phyloP scores from a whole-genome alignment of 345 rosid species.

The Erodium maritimum region DNA sequence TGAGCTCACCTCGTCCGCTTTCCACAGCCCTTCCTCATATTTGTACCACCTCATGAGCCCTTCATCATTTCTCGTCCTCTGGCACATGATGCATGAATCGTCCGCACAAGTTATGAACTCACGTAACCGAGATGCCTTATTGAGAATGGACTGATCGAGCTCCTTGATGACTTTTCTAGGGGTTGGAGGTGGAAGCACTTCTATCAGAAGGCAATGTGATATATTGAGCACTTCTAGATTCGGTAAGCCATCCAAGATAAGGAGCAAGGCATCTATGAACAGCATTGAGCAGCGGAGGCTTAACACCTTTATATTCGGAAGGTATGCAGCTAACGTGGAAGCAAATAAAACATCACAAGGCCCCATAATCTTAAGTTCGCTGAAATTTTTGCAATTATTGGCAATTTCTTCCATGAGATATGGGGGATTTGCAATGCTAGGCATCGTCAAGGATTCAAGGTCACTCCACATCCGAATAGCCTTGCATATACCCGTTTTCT shows the following conservation, averaged over 20 bases:
- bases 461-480: slow-evolving; percentile 59
- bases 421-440: slow-evolving; percentile 58
- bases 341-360: slow-evolving; percentile 51
- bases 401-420: slow-evolving; percentile 63
- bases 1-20: slow-evolving; percentile 52
- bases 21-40: slow-evolving; percentile 80
- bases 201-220: slow-evolving; percentile 62
- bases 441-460: slow-evolving; percentile 88
- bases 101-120: slow-evolving; percentile 56
- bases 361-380: slow-evolving; percentile 77
- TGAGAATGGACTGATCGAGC: slow-evolving; percentile 35
- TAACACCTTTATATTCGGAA: slow-evolving; percentile 43
- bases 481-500: slow-evolving; percentile 53
- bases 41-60: slow-evolving; percentile 83
- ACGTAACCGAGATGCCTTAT: slow-evolving; percentile 42
- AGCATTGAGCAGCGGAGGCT: slow-evolving; percentile 67
- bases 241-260: slow-evolving; percentile 42
- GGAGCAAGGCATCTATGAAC: slow-evolving; percentile 43
- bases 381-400: slow-evolving; percentile 45
- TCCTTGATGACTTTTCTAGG: slow-evolving; percentile 26
- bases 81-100: slow-evolving; percentile 56
- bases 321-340: slow-evolving; percentile 20
- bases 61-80: slow-evolving; percentile 49
- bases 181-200: slow-evolving; percentile 26
- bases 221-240: slow-evolving; percentile 66